Base-by-base conservation (phyloP, 257 asterid genomes). In the Lithospermum erythrorhizon region DNA sequence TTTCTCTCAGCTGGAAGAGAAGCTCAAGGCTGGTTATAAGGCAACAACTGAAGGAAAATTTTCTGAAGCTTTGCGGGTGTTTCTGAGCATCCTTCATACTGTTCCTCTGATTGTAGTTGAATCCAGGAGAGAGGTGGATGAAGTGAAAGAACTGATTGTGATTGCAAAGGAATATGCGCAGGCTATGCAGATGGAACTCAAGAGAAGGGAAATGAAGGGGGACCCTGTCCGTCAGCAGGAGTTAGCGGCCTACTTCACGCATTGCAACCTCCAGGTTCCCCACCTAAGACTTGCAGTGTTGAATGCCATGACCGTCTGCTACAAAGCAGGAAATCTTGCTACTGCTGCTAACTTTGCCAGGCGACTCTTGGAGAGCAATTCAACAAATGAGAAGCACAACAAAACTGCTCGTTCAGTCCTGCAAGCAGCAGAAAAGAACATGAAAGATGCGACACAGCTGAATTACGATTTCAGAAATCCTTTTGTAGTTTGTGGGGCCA, bases 391-490 rank as follows among this genome's bases (percentile, higher is more conserved):
- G 70, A 78, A 68, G 41, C 95, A 83, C 32, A 78, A 82, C 19
- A 74, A 55, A 60, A 72, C 63, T 4, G 91, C 95, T 47, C 80
- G 89, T 4, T 85, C 81, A 68, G 82, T 86, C 64, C 70, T 86
- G 58, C 87, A 78, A 62, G 81, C 77, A 4, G 88, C 89, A 5
- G 88, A 79, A 65, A 83, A 65, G 75, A 81, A 76, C 49, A 81
- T 81, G 91, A 76, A 25, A 14, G 89, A 86, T 49, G 77, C 81
- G 3, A 60, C 82, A 0, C 77, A 81, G 63, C 68, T 86, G 57
- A 86, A 83, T 53, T 86, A 83, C 6, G 91, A 86, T 53, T 83
- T 79, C 61, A 72, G 89, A 66, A 86, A 86, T 59, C 87, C 87
- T 4, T 79, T 86, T 11, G 85, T 81, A 2, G 67, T 83, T 15